These are phyloP conservation scores for Fomitopsis palustris DNA, from an alignment of 1,284 basidiomycete species.

Conservation along the genomic window DNA sequence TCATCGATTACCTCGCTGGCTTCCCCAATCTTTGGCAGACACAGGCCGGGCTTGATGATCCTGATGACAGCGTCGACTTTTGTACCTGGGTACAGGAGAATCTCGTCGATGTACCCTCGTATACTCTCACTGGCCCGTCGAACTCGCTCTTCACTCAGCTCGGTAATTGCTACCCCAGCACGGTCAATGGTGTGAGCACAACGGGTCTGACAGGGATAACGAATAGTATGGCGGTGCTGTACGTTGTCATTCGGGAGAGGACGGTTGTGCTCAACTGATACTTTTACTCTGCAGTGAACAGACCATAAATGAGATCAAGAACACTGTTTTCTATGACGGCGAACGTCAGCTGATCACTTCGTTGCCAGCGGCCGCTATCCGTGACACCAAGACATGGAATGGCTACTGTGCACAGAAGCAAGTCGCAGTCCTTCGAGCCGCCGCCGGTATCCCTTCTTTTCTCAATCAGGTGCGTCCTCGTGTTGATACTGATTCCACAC, in stretches of 20 bases:
- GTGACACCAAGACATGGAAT: neutral
- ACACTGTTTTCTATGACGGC: neutral
- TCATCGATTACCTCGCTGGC: neutral
- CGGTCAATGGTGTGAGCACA: neutral
- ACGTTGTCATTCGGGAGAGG: neutral
- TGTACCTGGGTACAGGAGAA: neutral
- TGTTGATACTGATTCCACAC: neutral
- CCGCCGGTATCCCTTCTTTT: neutral
- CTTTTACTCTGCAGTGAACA: neutral
- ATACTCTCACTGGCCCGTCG: neutral
- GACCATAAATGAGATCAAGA: neutral
- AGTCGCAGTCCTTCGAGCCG: neutral
- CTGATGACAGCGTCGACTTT: neutral
- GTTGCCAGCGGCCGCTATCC: neutral
- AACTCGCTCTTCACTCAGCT: neutral
- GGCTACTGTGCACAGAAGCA: neutral
- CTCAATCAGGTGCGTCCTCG: neutral
- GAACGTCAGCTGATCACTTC: neutral
- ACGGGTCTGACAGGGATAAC: neutral
- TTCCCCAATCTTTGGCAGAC: neutral
- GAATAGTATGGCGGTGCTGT: neutral
- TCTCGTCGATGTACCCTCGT: neutral
- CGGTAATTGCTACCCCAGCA: neutral
- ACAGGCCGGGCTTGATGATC: neutral
- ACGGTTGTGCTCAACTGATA: neutral